phyloP scores from a whole-genome alignment of 2,329 filamentous ascomycete species.

The Hypocreales sp. region DNA sequence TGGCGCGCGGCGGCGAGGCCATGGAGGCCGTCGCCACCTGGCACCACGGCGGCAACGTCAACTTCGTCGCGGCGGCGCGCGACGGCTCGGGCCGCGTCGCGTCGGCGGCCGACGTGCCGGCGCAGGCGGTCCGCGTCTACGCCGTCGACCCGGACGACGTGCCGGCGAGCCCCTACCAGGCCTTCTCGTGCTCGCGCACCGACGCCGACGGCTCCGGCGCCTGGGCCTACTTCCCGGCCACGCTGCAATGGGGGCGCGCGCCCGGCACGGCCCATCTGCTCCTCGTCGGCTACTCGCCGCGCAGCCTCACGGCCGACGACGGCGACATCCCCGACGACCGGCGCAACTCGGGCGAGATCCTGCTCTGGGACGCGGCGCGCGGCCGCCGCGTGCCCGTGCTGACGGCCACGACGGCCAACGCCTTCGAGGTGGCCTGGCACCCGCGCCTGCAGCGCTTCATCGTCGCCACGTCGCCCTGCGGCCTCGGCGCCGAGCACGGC shows the following conservation, averaged over 20 bases:
- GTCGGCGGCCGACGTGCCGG: slow-evolving; percentile 40
- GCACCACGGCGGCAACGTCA: slow-evolving; percentile 41
- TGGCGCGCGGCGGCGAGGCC: slow-evolving; percentile 17
- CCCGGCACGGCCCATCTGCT: slow-evolving; percentile 31
- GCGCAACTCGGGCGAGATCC: slow-evolving; percentile 41
- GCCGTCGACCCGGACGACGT: slow-evolving; percentile 21
- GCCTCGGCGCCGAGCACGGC: slow-evolving; percentile 25
- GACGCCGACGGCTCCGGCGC: slow-evolving; percentile 22
- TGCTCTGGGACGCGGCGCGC: slow-evolving; percentile 37
- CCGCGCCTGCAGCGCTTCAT: slow-evolving; percentile 36
- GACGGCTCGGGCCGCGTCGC: slow-evolving; percentile 34
- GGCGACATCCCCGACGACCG: slow-evolving; percentile 42
- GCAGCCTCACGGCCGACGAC: slow-evolving; percentile 35
- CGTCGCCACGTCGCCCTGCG: slow-evolving; percentile 39
- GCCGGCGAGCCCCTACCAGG: slow-evolving; percentile 17
- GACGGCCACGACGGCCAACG: slow-evolving; percentile 38
- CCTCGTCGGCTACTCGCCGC: slow-evolving; percentile 47
- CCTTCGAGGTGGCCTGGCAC: slow-evolving; percentile 52
- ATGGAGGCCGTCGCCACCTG: slow-evolving; percentile 33
- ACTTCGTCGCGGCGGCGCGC: slow-evolving; percentile 43
- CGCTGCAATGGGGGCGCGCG: slow-evolving; percentile 44
- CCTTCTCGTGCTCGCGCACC: slow-evolving; percentile 25
- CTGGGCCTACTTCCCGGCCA: slow-evolving; percentile 49
- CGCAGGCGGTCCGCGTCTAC: slow-evolving; percentile 42
- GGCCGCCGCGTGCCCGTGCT: slow-evolving; percentile 29